Conservation (phyloP, 495 filamentous ascomycete species). For the Coniosporium apollinis region DNA sequence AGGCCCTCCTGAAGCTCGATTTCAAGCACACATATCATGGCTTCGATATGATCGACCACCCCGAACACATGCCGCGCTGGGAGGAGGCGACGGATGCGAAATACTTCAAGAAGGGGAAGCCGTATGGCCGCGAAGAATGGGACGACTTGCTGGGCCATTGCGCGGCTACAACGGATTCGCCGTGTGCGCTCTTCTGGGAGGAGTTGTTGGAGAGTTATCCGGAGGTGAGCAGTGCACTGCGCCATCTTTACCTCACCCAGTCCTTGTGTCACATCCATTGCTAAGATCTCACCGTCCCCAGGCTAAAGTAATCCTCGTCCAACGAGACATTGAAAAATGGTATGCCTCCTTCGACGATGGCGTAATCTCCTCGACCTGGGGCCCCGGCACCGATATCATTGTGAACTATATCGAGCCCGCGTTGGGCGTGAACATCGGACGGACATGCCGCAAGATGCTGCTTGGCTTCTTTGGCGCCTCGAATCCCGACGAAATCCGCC, state of each 20-base stretch:
- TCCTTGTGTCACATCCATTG: too few species aligned
- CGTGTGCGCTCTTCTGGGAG: slow-evolving; percentile 1
- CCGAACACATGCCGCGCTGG: slow-evolving; percentile 4
- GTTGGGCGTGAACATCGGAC: background rate
- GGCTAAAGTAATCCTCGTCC: slow-evolving; percentile 49
- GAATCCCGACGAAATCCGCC: background rate
- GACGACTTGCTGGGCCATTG: slow-evolving; percentile 10
- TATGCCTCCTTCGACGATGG: slow-evolving; percentile 24
- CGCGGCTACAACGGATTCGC: slow-evolving; percentile 7
- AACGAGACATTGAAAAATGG: slow-evolving; percentile 43
- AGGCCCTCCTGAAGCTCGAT: slow-evolving; percentile 16
- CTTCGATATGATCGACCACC: slow-evolving; percentile 6
- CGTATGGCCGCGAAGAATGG: slow-evolving; percentile 6
- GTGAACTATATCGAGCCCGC: background rate
- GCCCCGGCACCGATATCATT: too few species aligned
- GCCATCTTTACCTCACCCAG: too few species aligned
- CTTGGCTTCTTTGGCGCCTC: background rate
- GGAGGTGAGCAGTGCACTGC: too few species aligned
- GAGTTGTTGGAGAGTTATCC: slow-evolving; percentile 8
- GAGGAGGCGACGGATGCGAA: slow-evolving; percentile 2
- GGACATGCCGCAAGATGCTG: background rate
- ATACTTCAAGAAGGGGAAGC: slow-evolving; percentile 3
- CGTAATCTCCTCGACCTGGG: background rate
- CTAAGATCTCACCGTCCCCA: too few species aligned
- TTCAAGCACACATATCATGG: slow-evolving; percentile 22